Evolutionary conservation across 305 asterid genomes (phyloP).

Genomic region (Fraxinus sp.): DNA sequence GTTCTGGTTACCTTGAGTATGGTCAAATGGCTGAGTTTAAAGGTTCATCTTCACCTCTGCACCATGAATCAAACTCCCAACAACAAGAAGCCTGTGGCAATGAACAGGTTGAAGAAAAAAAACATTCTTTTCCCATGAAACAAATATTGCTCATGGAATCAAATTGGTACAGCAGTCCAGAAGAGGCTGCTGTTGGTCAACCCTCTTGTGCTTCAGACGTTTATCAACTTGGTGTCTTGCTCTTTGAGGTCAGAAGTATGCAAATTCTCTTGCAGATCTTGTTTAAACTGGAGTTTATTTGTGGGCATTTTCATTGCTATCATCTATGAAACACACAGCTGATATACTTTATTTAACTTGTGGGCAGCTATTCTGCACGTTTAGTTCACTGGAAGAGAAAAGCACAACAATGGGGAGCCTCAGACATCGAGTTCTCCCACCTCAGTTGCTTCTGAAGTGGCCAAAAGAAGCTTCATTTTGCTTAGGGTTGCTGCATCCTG

Average conservation of each 20-base stretch:
- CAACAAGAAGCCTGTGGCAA: not conserved
- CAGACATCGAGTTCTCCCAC: conserved; percentile 92
- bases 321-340: conserved; percentile 16
- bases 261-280: not conserved
- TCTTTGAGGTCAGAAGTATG: conserved; percentile 74
- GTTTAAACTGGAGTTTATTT: not conserved
- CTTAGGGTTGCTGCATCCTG: conserved; percentile 93
- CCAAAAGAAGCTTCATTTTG: conserved; percentile 98
- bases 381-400: conserved; percentile 72
- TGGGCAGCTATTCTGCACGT: conserved; percentile 79
- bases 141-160: conserved; percentile 44
- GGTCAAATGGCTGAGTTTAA: conserved; percentile 47
- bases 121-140: conserved; percentile 44
- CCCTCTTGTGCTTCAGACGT: conserved; percentile 73
- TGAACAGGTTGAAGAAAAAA: conserved; percentile 32
- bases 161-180: conserved; percentile 51
- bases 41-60: conserved; percentile 34
- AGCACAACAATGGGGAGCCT: conserved; percentile 71
- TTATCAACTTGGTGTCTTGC: conserved; percentile 89
- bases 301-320: not conserved
- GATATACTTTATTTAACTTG: conserved; percentile 20
- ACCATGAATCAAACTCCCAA: not conserved
- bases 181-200: conserved; percentile 55
- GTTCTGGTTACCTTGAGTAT: conserved; percentile 63
- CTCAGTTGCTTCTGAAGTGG: conserved; percentile 91